Evolutionary conservation across 208 protist species (phyloP).

Genomic region (Leishmania arabica): DNA sequence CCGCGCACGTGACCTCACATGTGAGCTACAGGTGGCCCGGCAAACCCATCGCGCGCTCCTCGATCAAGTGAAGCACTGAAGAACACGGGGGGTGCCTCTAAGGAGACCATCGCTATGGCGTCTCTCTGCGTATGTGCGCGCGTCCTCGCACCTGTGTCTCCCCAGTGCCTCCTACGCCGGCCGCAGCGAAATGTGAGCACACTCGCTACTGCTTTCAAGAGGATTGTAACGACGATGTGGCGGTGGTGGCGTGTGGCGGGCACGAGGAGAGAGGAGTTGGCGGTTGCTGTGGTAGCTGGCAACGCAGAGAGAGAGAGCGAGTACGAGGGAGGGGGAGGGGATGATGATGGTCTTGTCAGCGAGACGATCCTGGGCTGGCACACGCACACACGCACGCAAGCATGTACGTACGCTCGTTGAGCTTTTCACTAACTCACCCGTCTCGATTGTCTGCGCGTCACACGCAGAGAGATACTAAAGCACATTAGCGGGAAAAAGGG

Average conservation of each 20-base stretch:
- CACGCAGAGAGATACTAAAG: not conserved
- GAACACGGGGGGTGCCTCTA: not conserved
- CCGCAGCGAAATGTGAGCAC: not conserved
- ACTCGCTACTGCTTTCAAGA: not conserved
- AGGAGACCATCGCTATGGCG: not conserved
- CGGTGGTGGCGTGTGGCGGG: not conserved
- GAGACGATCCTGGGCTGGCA: not conserved
- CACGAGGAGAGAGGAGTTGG: not conserved
- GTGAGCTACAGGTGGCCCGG: slow-evolving; percentile 25
- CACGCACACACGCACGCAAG: not conserved
- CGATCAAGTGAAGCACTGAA: slow-evolving; percentile 15
- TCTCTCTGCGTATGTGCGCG: not conserved
- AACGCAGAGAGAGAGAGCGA: not conserved
- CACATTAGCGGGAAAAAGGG: not conserved
- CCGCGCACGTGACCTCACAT: slow-evolving; percentile 30
- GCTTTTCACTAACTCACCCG: not conserved
- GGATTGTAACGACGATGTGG: not conserved
- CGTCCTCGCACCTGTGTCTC: not conserved
- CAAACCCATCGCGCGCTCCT: slow-evolving; percentile 18
- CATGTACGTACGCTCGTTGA: not conserved
- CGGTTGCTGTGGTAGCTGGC: not conserved
- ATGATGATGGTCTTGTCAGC: not conserved
- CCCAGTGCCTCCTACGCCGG: not conserved
- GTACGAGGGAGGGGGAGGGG: not conserved
- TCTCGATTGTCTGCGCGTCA: not conserved